Evolutionary conservation across 2,329 filamentous ascomycete species (phyloP), one percentile per base, ranked within the genome.

Genomic region (Metarhizium humberi): DNA sequence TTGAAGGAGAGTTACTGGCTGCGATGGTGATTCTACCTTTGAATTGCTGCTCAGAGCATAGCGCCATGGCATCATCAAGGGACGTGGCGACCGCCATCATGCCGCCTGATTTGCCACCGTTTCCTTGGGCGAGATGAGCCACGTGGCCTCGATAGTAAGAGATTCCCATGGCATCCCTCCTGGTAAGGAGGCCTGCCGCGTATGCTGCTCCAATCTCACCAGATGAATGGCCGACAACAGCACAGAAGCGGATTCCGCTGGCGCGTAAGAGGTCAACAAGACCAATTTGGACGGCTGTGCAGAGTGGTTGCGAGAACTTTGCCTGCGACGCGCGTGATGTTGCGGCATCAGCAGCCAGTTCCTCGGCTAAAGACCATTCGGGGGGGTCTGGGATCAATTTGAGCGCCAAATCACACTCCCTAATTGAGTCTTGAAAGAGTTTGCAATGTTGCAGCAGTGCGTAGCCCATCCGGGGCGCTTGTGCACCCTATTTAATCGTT

Each of bases 141-240:
- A 16, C 36, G 3, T 46, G 14, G 7, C 56, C 56, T 6, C 56
- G 51, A 18, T 30, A 53, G 29, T 57, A 57, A 5, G 56, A 54
- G n/a, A 56, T 48, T 5, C 47, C 38, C 14, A 57, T 55, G 4
- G 56, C 53, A 50, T 57, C 53, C 13, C 25, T 11, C 3, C 42
- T 34, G 1, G 45, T n/a, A 11, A 57, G 5, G 6, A 57, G 25
- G 3, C 14, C 71, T 0, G 67, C 64, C 1, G 70, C 67, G 54
- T 73, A 75, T 0, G 72, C 72, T 1, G 71, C 73, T 0, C 67
- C 71, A 43, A 75, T 72, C 57, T 75, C 73, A 1, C 73, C 73
- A 2, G 63, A 67, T 0, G 70, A 73, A 56, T 75, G 73, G 3
- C 73, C 73, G 6, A 72, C 66, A 3, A 71, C 67, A 3, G 62